Evolutionary conservation across 306 rosid genomes (phyloP).

Genomic region (Betula pendula): DNA sequence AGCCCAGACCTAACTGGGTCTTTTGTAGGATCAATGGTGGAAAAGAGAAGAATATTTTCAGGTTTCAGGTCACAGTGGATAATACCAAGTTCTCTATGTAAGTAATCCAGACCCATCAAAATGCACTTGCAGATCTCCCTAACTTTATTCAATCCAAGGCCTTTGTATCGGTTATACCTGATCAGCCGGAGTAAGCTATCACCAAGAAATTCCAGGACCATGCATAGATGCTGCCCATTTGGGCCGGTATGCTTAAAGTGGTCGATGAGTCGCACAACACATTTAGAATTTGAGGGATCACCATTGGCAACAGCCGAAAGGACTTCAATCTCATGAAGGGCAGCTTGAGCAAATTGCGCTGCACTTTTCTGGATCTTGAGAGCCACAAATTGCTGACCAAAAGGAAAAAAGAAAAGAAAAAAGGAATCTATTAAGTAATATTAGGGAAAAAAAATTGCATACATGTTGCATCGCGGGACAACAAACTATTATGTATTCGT

Average conservation of each 20-base stretch:
- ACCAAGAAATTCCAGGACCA: constrained; percentile 97
- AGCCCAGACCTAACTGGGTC: constrained; percentile 69
- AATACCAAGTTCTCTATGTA: constrained; percentile 87
- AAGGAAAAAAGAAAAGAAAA: constrained; percentile 3
- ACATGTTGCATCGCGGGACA: neutral
- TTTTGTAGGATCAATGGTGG: constrained; percentile 79
- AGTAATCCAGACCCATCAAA: constrained; percentile 82
- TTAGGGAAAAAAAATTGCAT: neutral
- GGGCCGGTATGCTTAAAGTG: constrained; percentile 93
- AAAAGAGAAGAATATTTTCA: constrained; percentile 83
- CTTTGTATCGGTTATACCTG: constrained; percentile 70
- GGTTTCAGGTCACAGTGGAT: constrained; percentile 92
- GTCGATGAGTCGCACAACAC: constrained; percentile 74
- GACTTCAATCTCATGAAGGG: constrained; percentile 84
- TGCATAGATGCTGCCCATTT: constrained; percentile 93
- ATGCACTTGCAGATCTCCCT: constrained; percentile 80
- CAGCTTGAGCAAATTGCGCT: constrained; percentile 86
- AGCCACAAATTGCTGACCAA: constrained; percentile 73
- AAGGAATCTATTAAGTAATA: neutral
- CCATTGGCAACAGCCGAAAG: constrained; percentile 71
- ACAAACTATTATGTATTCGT: neutral
- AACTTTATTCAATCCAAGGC: constrained; percentile 73
- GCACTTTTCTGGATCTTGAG: constrained; percentile 99
- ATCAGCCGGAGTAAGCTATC: constrained; percentile 90
- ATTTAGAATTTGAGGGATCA: constrained; percentile 73